Base-by-base conservation (phyloP, 768 basidiomycete species). In the Dacryopinax primogenitus region DNA sequence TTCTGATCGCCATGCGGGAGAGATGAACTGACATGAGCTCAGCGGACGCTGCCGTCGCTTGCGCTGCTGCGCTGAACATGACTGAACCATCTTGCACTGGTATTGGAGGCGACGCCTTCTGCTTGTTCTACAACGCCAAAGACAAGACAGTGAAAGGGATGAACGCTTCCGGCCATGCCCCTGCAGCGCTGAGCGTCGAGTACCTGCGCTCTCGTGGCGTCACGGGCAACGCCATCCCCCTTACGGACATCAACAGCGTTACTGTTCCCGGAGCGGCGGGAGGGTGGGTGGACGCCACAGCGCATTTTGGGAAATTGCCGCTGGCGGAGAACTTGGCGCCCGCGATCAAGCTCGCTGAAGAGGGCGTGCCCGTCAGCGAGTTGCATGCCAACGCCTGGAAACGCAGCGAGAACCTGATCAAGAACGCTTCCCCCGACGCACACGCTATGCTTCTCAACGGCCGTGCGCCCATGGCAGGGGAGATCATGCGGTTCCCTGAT, bases 41-140 rank as follows among this genome's bases (percentile, higher is more conserved):
- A 92, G 91, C 90, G 67, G 92, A 96, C 76, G 92, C 92, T 32
- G 94, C 96, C 6, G 93, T 97, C 18, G 96, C 96, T 30, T 87
- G 85, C 1, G 89, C 93, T 62, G 93, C 86, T 2, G 94, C 92
- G 16, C 74, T 99, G 70, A 97, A 96, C 74, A 86, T 97, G 35
- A 92, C 90, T 0, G 91, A 94, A 70, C 91, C 72, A 0, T 67
- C 35, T 4, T 87, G 77, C 68, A 92, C 91, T 73, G 94, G 94
- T n/a, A 90, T 96, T 65, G 93, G 92, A 71, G 90, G 90, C 39
- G 90, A 92, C 72, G 90, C 90, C 7, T 95, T 95, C 73, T 95
- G 93, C 73, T 80, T 99, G 21, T 97, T 90, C 77, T 98, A 86
- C 71, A 85, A 96, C 71, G 90, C 88, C 3, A 82, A 84, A 70